These are phyloP conservation scores for Bipolaris sorokiniana DNA, from an alignment of 2,329 filamentous ascomycete species.

Conservation along the genomic window DNA sequence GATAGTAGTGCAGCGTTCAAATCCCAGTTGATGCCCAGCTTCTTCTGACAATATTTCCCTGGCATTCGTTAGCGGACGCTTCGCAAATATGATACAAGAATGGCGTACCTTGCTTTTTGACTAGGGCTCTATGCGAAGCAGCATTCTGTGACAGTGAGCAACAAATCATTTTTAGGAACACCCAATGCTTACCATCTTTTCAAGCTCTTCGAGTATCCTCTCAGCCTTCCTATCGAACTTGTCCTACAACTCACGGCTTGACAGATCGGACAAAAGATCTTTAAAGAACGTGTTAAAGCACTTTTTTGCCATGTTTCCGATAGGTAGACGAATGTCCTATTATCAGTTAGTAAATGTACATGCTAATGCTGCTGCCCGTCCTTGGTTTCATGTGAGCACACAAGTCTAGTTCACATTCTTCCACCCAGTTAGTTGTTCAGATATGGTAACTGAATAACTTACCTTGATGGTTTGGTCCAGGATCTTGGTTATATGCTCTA, in stretches of 20 bases:
- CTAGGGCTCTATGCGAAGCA: conserved; percentile 1
- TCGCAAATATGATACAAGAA: not conserved
- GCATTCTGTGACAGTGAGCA: conserved; percentile 7
- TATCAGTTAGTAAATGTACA: not conserved
- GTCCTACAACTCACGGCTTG: not conserved
- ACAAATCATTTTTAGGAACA: not conserved
- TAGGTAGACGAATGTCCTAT: not conserved
- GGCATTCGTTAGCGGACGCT: not conserved
- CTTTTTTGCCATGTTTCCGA: not conserved
- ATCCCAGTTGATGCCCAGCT: conserved; percentile 2
- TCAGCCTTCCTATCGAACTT: conserved; percentile 7
- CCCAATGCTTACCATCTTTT: not conserved
- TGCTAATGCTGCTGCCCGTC: too few species aligned
- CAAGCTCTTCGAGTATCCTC: conserved; percentile 1
- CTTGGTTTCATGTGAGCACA: not conserved
- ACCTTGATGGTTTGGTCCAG: conserved; percentile 14
- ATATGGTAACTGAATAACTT: not conserved
- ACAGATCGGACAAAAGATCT: not conserved
- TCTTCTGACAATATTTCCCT: conserved; percentile 16
- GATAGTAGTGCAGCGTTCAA: conserved; percentile 10
- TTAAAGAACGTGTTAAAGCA: not conserved
- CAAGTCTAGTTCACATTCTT: not conserved
- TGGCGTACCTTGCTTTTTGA: conserved; percentile 5
- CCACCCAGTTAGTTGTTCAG: too few species aligned
- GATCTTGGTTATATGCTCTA: conserved; percentile 20